Base-by-base conservation (phyloP, 2,329 filamentous ascomycete genomes). In the Fusarium odoratissimum region DNA sequence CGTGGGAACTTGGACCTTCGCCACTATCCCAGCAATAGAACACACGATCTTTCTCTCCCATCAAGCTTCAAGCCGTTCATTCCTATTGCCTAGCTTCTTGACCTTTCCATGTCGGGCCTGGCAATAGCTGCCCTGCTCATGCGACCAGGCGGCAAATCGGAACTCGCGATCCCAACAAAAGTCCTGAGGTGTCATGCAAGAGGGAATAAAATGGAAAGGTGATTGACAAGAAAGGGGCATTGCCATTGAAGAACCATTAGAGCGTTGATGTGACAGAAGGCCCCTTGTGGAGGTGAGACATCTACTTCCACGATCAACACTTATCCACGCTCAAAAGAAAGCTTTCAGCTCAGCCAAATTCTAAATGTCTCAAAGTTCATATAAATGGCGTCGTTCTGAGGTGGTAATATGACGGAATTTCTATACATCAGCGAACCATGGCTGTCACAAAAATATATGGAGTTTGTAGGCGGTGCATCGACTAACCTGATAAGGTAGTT, bases 341-440 rank as follows among this genome's bases (percentile, higher is more conserved):
- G 5, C 10, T 5, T 40, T 54, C 49, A 54, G 33, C 49, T 54
- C 10, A 54, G 49, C 33, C 33, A n/a, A n/a, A 17, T 17, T 0
- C 5, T 0, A 5, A 17, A 9, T 12, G 1, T 54, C 5, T 40
- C 19, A 40, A 25, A 9, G 4, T 7, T 17, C 23, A 21, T 5
- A 21, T 2, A 0, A 1, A 28, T 37, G 3, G 31, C 1, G 13
- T 9, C 17, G 1, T 13, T n/a, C 5, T n/a, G 17, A 16, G 7
- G 19, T 4, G 1, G 16, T 9, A n/a, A 13, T 9, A n/a, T 17
- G 23, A 38, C 9, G 3, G 2, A 12, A 1, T 4, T n/a, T 5
- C 5, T 17, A 0, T 4, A 1, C 0, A 13, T 13, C 1, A 28
- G 4, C 0, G 9, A 25, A 12, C 33, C 1, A 35, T 14, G 30